phyloP scores from a whole-genome alignment of 2,329 filamentous ascomycete genomes.

The Blastomyces emzantsi region DNA sequence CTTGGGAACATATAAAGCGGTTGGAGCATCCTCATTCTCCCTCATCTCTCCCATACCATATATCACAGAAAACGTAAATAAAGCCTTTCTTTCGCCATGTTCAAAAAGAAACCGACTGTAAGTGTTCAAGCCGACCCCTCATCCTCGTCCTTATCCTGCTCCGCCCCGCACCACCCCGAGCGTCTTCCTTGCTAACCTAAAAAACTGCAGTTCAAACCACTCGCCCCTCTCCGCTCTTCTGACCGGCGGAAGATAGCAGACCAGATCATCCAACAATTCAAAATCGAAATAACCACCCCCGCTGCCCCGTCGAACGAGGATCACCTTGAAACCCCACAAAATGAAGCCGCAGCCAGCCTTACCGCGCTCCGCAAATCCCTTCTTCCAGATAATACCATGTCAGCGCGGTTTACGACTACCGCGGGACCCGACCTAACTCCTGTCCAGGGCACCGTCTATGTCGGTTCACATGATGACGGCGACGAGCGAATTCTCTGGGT shows the following conservation, averaged over 20 bases:
- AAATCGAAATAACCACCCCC: slow-evolving; percentile 40
- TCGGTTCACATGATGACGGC: slow-evolving; percentile 48
- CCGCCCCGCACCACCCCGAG: background rate
- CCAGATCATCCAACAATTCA: slow-evolving; percentile 56
- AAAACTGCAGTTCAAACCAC: slow-evolving; percentile 50
- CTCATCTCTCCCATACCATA: background rate
- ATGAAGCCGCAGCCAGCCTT: slow-evolving; percentile 36
- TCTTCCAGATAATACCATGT: slow-evolving; percentile 54
- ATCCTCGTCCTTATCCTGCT: slow-evolving; percentile 14
- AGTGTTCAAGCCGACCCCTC: slow-evolving; percentile 13
- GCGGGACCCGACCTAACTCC: slow-evolving; percentile 52
- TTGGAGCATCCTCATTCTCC: background rate
- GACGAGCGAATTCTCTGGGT: slow-evolving; percentile 58
- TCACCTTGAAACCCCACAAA: slow-evolving; percentile 24
- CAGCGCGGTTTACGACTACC: slow-evolving; percentile 57
- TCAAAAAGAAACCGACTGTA: slow-evolving; percentile 56
- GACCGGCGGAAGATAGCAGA: slow-evolving; percentile 59
- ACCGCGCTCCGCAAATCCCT: slow-evolving; percentile 48
- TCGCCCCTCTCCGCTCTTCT: slow-evolving; percentile 57
- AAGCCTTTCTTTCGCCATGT: slow-evolving; percentile 37
- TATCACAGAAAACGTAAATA: background rate
- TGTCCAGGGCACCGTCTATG: slow-evolving; percentile 56
- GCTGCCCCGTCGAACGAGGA: slow-evolving; percentile 27
- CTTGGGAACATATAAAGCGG: background rate
- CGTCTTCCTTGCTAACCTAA: slow-evolving; percentile 11